Evolutionary conservation across 1,139 yeast species (phyloP).

Genomic region (Hemisphaericaspora lyxosophila): DNA sequence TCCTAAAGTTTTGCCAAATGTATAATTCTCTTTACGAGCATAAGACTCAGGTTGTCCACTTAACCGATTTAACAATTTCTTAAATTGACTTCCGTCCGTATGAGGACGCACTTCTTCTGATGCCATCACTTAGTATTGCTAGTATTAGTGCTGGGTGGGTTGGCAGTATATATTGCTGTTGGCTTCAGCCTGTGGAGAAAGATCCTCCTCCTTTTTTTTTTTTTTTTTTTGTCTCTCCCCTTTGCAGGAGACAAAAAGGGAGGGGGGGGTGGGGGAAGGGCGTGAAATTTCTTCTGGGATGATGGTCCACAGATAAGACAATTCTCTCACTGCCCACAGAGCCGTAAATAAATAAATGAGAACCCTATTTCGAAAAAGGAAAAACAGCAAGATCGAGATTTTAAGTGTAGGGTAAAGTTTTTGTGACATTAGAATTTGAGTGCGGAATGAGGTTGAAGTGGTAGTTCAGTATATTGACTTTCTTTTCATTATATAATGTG

Average conservation of each 20-base stretch:
- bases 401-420: too few species aligned
- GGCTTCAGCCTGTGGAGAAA: not conserved
- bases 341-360: too few species aligned
- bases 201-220: not conserved
- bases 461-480: too few species aligned
- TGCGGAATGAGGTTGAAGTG: too few species aligned
- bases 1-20: slow-evolving; percentile 79
- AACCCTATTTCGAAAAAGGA: too few species aligned
- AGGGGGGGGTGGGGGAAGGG: not conserved
- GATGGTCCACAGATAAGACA: too few species aligned
- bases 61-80: slow-evolving; percentile 49
- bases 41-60: slow-evolving; percentile 76
- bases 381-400: not conserved
- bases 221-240: not conserved
- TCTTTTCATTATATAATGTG: too few species aligned
- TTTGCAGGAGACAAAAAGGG: not conserved
- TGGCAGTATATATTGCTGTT: not conserved
- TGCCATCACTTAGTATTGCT: not conserved
- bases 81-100: slow-evolving; percentile 21
- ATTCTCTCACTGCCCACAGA: too few species aligned
- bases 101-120: slow-evolving; percentile 1
- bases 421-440: too few species aligned
- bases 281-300: too few species aligned
- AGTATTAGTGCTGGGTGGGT: too few species aligned
- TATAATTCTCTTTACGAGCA: slow-evolving; percentile 59